Base-by-base conservation (phyloP, 2,329 filamentous ascomycete species). In the Clonostachys byssicola region DNA sequence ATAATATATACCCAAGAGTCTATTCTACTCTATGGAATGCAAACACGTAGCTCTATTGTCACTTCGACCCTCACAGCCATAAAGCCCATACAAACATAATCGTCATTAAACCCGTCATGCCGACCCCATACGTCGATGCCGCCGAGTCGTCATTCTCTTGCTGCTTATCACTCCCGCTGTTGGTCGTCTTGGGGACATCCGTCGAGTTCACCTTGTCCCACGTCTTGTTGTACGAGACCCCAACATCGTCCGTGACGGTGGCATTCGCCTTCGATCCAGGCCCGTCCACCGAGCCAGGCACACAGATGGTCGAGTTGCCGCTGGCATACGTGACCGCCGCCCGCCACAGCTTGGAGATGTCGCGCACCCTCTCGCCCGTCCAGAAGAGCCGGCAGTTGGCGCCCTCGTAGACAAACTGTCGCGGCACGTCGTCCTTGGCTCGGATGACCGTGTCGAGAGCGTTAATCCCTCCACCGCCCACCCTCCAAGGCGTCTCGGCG, bases 311-410 rank as follows among this genome's bases (percentile, higher is more conserved):
- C 14, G 14, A n/a, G 36, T 39, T 18, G 14, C 36, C 36, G 36
- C 17, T 39, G 12, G 36, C 36, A 5, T 39, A 39, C 38, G 23
- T 30, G 35, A 20, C 44, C 30, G 44, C 44, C 12, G 36, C 17
- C 35, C 44, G 35, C 17, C 36, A 39, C 36, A 39, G 36, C 36
- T 39, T n/a, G 36, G 12, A 34, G n/a, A 16, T 40, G n/a, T n/a
- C 36, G n/a, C 23, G 44, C 12, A 16, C 18, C 44, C 23, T 16
- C n/a, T 33, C 35, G 16, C 14, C 10, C 20, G 44, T 46, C 17
- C n/a, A 46, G 35, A 46, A 46, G 14, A 46, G 44, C 3, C 44
- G 17, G 20, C 44, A 46, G 44, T 46, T 20, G 35, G 44, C 35
- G 44, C 35, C 34, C 20, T 46, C 23, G 20, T 46, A 46, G 35